These are phyloP conservation scores for Puya raimondii DNA, from an alignment of 176 grass and related monocot genomes.

Conservation along the genomic window DNA sequence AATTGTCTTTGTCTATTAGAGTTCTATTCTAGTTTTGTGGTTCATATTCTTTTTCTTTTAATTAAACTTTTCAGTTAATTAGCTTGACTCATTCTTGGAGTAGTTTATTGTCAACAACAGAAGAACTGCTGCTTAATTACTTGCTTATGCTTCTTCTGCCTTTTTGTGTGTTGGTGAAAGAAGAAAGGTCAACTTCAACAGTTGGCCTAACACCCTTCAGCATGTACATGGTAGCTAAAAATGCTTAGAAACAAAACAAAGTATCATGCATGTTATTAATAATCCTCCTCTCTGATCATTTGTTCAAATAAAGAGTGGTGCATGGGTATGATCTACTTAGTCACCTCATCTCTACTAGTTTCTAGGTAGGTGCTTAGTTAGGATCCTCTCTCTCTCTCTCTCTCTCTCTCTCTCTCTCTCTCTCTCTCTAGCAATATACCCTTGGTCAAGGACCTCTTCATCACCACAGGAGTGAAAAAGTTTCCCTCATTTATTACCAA, in stretches of 20 bases:
- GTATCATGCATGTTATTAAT: not conserved
- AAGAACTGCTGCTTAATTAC: not conserved
- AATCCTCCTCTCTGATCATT: no score
- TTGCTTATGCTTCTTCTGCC: not conserved
- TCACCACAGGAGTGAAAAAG: not conserved
- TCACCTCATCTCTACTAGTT: not conserved
- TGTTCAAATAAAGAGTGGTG: no score
- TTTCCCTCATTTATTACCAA: not conserved
- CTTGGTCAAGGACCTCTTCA: not conserved
- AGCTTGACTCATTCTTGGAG: not conserved
- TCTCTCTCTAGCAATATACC: not conserved
- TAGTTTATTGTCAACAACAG: slow-evolving; percentile 1
- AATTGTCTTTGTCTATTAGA: no score
- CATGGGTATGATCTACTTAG: no score
- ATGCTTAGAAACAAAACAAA: not conserved
- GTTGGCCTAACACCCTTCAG: not conserved
- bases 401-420: not conserved
- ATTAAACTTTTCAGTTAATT: not conserved
- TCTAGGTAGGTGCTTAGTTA: not conserved
- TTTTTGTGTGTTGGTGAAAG: not conserved
- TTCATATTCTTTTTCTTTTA: no score
- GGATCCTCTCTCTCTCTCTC: not conserved
- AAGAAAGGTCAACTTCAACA: not conserved
- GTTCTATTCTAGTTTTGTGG: no score
- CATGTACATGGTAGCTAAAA: not conserved